These are phyloP conservation scores for Crotalaria pallida DNA, from an alignment of 306 rosid genomes.

Conservation along the genomic window DNA sequence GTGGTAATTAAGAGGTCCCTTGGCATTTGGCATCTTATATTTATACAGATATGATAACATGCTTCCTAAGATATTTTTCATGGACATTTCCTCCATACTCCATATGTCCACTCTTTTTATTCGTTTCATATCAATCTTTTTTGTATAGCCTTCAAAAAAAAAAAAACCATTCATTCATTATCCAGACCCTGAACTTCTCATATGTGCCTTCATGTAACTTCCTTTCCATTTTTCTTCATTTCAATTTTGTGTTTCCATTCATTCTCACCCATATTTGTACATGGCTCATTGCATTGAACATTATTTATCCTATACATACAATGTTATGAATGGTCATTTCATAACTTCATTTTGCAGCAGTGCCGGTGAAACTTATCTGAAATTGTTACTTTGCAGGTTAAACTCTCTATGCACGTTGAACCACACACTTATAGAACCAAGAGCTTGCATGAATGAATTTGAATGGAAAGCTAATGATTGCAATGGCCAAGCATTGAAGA, in stretches of 20 bases:
- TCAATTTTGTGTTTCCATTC: neutral
- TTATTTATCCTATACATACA: neutral
- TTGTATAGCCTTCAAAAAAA: neutral
- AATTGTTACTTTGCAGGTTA: slow-evolving; percentile 22
- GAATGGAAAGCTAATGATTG: slow-evolving; percentile 46
- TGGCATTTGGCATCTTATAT: too few relatives aligned
- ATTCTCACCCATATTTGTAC: neutral
- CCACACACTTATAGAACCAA: slow-evolving; percentile 26
- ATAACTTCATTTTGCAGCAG: neutral
- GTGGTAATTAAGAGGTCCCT: too few relatives aligned
- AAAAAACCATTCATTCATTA: slow-evolving; percentile 25
- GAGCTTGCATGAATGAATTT: slow-evolving; percentile 27
- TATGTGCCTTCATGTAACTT: slow-evolving; percentile 31
- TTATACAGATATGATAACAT: neutral
- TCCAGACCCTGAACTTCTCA: slow-evolving; percentile 20
- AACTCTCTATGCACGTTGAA: slow-evolving; percentile 24
- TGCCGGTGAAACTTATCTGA: slow-evolving; percentile 8
- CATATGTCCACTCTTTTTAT: neutral
- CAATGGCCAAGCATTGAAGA: slow-evolving; percentile 44
- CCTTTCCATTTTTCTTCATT: slow-evolving; percentile 16
- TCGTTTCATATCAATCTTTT: neutral
- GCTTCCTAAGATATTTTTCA: slow-evolving; percentile 21
- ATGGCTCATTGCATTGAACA: neutral
- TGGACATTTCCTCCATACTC: slow-evolving; percentile 22
- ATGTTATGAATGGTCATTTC: neutral